phyloP scores from a whole-genome alignment of 225 moss, liverwort and hornwort genomes.

The Marchantia paleacea region DNA sequence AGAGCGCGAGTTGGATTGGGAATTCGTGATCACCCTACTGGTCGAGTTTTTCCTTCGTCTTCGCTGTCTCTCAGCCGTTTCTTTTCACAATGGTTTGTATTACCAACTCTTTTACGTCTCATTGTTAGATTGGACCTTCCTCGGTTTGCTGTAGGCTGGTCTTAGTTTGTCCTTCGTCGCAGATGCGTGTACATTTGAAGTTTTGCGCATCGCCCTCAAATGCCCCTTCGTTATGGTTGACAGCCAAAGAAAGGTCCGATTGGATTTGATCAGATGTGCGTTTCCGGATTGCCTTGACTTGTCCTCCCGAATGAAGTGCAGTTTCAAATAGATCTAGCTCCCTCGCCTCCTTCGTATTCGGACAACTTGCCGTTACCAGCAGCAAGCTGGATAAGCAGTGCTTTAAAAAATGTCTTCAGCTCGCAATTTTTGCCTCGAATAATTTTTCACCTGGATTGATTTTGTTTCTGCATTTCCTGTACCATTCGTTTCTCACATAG shows the following conservation, averaged over 20 bases:
- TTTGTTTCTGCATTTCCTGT: not conserved
- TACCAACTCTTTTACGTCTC: not conserved
- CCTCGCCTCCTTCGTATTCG: too few relatives aligned
- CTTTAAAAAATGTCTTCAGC: not conserved
- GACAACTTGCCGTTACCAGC: not conserved
- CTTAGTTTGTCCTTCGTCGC: not conserved
- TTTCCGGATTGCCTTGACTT: not conserved
- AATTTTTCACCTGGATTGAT: not conserved
- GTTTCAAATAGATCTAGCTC: not conserved
- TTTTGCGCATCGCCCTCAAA: not conserved
- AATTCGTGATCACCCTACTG: not conserved
- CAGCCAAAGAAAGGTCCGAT: not conserved
- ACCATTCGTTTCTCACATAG: not conserved
- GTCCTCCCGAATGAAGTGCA: not conserved
- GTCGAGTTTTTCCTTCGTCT: conserved; percentile 1
- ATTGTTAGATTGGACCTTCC: not conserved
- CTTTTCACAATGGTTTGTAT: conserved; percentile 3
- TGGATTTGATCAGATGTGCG: not conserved
- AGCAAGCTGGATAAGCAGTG: not conserved
- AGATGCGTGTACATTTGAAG: not conserved
- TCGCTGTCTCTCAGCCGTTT: not conserved
- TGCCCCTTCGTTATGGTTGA: not conserved
- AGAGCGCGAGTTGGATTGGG: not conserved
- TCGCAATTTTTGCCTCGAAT: not conserved
- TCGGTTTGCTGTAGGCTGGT: not conserved